Evolutionary conservation across 176 grass and related monocot genomes (phyloP), one percentile per base, ranked within the genome.

Genomic region (Oryza coarctata): DNA sequence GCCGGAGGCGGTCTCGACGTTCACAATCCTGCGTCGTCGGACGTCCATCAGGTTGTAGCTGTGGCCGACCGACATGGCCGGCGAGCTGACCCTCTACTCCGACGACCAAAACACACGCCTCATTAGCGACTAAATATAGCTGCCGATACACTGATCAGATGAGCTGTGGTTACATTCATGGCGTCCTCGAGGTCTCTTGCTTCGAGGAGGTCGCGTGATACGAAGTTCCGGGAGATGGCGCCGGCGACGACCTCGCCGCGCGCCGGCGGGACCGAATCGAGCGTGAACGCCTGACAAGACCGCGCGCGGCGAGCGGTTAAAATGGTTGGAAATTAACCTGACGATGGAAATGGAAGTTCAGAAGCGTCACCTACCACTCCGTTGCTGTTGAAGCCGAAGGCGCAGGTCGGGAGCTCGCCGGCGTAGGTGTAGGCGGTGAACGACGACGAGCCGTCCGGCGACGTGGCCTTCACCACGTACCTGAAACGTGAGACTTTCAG

Each of bases 321-420:
- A 77, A 62, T 8, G 62, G 20, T 7, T 22, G 49, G 18, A 22
- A n/a, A n/a, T n/a, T n/a, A 12, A 52, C 22, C 40, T 35, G 60
- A 55, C 44, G 55, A 14, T 13, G 63, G 65, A 76, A 47, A 70
- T 38, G 13, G 76, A 57, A 70, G 32, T 76, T 70, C 32, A n/a
- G 63, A 29, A 38, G 63, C 4, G 8, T 30, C 30, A 33, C 39
- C 28, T 80, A 95, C 93, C 58, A 98, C 77, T 17, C 90, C 88
- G 66, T 93, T 76, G 82, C 69, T 98, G 91, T 95, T 98, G 82
- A 95, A 93, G 26, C 93, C 96, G 85, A 95, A 95, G 35, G 93
- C 96, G 82, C 90, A 91, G 76, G 84, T 98, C 3, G 93, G 90
- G 34, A 98, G 93, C 86, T 98, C 90, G 50, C 96, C 93, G 32